phyloP scores from a whole-genome alignment of 2,329 filamentous ascomycete species.

The Decorospora gaudefroyi region DNA sequence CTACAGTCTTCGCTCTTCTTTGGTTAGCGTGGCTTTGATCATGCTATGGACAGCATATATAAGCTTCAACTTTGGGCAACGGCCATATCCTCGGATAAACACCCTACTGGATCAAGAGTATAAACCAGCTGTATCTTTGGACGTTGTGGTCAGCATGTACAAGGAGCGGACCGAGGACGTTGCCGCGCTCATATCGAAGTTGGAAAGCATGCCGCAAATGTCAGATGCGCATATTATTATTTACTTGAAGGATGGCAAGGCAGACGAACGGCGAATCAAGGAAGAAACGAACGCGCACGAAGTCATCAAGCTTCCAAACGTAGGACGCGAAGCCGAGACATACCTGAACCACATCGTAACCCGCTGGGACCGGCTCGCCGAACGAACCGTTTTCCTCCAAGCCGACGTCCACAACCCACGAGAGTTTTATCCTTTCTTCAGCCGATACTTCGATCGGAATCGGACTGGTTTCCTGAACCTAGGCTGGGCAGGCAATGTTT shows the following conservation, averaged over 20 bases:
- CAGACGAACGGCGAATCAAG: constrained; percentile 26
- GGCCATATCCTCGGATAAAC: constrained; percentile 6
- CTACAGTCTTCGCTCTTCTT: constrained; percentile 3
- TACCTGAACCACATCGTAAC: constrained; percentile 55
- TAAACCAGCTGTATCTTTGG: constrained; percentile 22
- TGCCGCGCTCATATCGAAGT: constrained; percentile 22
- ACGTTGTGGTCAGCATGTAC: constrained; percentile 49
- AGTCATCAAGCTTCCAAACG: constrained; percentile 43
- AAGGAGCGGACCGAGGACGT: constrained; percentile 40
- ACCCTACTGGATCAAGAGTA: constrained; percentile 28
- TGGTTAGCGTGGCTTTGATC: constrained; percentile 13
- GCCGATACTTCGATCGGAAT: constrained; percentile 44
- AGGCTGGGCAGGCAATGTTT: constrained; percentile 47
- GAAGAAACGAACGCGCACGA: constrained; percentile 29
- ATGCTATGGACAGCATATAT: constrained; percentile 25
- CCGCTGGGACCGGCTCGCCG: constrained; percentile 51
- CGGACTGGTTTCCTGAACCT: constrained; percentile 55
- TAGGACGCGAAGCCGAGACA: constrained; percentile 53
- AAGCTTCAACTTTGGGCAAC: constrained; percentile 26
- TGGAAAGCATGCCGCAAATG: constrained; percentile 29
- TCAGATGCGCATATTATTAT: constrained; percentile 31
- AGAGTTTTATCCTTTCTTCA: constrained; percentile 47
- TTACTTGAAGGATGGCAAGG: constrained; percentile 42
- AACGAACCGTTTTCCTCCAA: constrained; percentile 56
- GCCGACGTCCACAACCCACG: constrained; percentile 50